phyloP scores from a whole-genome alignment of 106 monocot species.

The Acorus gramineus region DNA sequence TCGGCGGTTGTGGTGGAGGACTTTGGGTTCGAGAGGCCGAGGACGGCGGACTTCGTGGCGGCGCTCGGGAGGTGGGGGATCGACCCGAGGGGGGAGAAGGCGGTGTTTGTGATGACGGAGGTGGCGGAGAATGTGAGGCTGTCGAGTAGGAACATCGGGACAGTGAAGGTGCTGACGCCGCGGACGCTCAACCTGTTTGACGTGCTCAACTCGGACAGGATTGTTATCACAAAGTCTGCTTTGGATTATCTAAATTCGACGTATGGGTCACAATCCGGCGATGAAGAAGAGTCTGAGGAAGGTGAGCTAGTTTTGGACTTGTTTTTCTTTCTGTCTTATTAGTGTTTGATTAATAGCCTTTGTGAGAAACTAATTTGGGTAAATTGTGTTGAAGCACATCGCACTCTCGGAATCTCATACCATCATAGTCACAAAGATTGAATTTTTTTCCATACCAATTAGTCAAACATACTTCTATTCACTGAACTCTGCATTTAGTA shows the following conservation, averaged over 20 bases:
- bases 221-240: slow-evolving; percentile 59
- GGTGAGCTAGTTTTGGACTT: not conserved
- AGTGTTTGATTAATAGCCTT: too few relatives aligned
- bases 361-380: too few relatives aligned
- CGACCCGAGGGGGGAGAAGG: slow-evolving; percentile 60
- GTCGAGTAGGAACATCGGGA: slow-evolving; percentile 82
- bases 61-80: slow-evolving; percentile 76
- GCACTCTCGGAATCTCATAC: too few relatives aligned
- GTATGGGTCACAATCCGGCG: slow-evolving; percentile 40
- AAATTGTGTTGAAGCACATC: too few relatives aligned
- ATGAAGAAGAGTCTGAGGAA: slow-evolving; percentile 17
- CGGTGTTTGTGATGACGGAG: slow-evolving; percentile 64
- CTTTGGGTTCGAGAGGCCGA: slow-evolving; percentile 40
- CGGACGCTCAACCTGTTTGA: slow-evolving; percentile 87
- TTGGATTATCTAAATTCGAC: slow-evolving; percentile 66
- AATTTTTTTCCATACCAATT: too few relatives aligned
- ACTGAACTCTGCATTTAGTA: too few relatives aligned
- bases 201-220: slow-evolving; percentile 58
- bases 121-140: slow-evolving; percentile 49
- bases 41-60: slow-evolving; percentile 68
- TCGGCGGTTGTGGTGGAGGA: slow-evolving; percentile 63
- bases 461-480: too few relatives aligned
- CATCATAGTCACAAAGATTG: too few relatives aligned
- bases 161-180: slow-evolving; percentile 90
- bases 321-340: too few relatives aligned